These are phyloP conservation scores for Leucogyrophana mollusca DNA, from an alignment of 768 basidiomycete species.

Conservation along the genomic window DNA sequence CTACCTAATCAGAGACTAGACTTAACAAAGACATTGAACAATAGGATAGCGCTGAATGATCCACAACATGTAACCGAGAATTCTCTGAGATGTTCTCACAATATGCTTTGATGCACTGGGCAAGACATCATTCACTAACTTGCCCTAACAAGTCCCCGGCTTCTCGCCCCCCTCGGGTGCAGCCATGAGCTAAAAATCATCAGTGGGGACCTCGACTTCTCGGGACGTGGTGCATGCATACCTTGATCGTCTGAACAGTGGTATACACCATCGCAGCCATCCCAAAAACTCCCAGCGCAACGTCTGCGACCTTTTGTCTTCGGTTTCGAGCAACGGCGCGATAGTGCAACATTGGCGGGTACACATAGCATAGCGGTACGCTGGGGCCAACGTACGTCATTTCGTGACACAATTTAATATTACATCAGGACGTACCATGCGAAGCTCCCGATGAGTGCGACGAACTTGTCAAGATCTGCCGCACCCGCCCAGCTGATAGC, in stretches of 20 bases:
- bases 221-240: conserved; percentile 26
- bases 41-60: no score
- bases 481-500: conserved; percentile 81
- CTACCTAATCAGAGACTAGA: no score
- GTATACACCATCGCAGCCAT: conserved; percentile 72
- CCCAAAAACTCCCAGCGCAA: conserved; percentile 76
- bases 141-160: no score
- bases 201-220: conserved; percentile 9
- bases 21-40: no score
- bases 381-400: conserved; percentile 37
- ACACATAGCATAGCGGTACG: conserved; percentile 91
- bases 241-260: conserved; percentile 73
- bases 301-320: conserved; percentile 65
- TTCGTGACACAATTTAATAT: not conserved
- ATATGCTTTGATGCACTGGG: no score
- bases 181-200: conserved; percentile 54
- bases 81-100: no score
- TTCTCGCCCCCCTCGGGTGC: conserved; percentile 42
- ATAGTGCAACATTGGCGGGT: conserved; percentile 92
- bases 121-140: no score
- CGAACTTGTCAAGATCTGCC: conserved; percentile 92
- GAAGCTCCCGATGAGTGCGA: conserved; percentile 88
- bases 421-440: conserved; percentile 68
- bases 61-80: no score
- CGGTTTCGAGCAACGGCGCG: conserved; percentile 77